phyloP scores from a whole-genome alignment of 2,329 filamentous ascomycete species.

The Celoporthe dispersa region DNA sequence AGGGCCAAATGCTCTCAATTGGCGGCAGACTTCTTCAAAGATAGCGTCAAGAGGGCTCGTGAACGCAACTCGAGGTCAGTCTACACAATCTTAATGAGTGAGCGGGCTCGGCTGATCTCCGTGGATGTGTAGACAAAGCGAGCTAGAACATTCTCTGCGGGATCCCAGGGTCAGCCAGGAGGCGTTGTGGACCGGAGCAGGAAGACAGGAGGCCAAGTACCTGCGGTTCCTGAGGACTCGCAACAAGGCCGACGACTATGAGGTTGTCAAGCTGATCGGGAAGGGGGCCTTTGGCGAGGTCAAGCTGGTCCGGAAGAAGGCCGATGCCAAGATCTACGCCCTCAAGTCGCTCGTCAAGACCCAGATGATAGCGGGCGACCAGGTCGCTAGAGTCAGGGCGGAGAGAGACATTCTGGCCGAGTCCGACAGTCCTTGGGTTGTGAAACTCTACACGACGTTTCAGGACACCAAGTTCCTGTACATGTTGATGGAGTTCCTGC shows the following conservation, averaged over 20 bases:
- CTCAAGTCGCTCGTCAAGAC: slow-evolving; percentile 79
- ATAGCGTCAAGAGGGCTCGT: slow-evolving; percentile 75
- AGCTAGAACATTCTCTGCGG: slow-evolving; percentile 62
- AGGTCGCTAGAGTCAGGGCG: slow-evolving; percentile 76
- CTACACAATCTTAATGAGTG: not conserved
- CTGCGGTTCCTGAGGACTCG: slow-evolving; percentile 74
- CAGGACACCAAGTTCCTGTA: slow-evolving; percentile 78
- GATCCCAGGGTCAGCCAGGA: slow-evolving; percentile 52
- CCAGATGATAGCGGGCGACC: slow-evolving; percentile 84
- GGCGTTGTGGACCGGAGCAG: slow-evolving; percentile 58
- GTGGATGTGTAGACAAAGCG: slow-evolving; percentile 59
- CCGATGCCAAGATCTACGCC: slow-evolving; percentile 77
- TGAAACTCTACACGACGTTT: slow-evolving; percentile 80
- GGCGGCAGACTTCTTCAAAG: slow-evolving; percentile 75
- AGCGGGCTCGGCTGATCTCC: slow-evolving; percentile 1
- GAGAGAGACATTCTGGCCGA: slow-evolving; percentile 81
- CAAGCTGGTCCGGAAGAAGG: slow-evolving; percentile 74
- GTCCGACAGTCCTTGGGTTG: slow-evolving; percentile 79
- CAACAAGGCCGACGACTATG: slow-evolving; percentile 73
- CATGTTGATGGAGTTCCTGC: slow-evolving; percentile 82
- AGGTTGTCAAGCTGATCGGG: slow-evolving; percentile 77
- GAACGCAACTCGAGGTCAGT: slow-evolving; percentile 72
- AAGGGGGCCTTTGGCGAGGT: slow-evolving; percentile 83
- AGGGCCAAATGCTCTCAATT: slow-evolving; percentile 45
- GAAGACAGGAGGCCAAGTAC: slow-evolving; percentile 64